These are phyloP conservation scores for Paxillus ammoniavirescens DNA, from an alignment of 768 basidiomycete genomes.

Conservation along the genomic window DNA sequence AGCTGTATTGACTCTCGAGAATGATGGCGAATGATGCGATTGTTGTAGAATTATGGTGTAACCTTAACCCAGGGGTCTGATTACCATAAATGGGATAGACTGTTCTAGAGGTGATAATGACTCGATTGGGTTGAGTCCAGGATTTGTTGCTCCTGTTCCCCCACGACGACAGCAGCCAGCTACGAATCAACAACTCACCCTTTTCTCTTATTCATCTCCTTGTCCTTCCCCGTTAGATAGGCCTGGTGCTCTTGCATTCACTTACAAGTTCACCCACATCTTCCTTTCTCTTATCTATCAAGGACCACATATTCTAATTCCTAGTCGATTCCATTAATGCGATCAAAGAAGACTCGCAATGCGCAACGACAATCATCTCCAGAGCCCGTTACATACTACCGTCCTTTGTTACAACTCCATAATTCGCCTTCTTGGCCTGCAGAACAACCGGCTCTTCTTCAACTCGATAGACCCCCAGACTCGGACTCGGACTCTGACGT, in stretches of 20 bases:
- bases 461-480: slow-evolving; percentile 10
- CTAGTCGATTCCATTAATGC: slow-evolving; percentile 26
- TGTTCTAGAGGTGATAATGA: slow-evolving; percentile 10
- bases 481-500: slow-evolving; percentile 5
- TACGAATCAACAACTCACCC: not conserved
- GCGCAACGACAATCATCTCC: slow-evolving; percentile 18
- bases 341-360: slow-evolving; percentile 26
- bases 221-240: not conserved
- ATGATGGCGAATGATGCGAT: too few relatives aligned
- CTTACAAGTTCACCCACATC: slow-evolving; percentile 27
- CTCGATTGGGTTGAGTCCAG: slow-evolving; percentile 12
- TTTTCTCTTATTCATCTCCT: not conserved
- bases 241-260: slow-evolving; percentile 30
- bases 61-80: not conserved
- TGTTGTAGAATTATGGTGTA: too few relatives aligned
- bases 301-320: slow-evolving; percentile 21
- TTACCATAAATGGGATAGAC: slow-evolving; percentile 16
- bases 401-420: slow-evolving; percentile 33
- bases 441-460: slow-evolving; percentile 8
- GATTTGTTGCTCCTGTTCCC: slow-evolving; percentile 24
- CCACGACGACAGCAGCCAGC: slow-evolving; percentile 22
- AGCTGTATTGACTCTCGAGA: too few relatives aligned
- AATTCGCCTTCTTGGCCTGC: slow-evolving; percentile 23
- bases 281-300: slow-evolving; percentile 17
- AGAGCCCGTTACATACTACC: slow-evolving; percentile 20